phyloP scores from a whole-genome alignment of 495 filamentous ascomycete genomes.

The Tuber magnatum region DNA sequence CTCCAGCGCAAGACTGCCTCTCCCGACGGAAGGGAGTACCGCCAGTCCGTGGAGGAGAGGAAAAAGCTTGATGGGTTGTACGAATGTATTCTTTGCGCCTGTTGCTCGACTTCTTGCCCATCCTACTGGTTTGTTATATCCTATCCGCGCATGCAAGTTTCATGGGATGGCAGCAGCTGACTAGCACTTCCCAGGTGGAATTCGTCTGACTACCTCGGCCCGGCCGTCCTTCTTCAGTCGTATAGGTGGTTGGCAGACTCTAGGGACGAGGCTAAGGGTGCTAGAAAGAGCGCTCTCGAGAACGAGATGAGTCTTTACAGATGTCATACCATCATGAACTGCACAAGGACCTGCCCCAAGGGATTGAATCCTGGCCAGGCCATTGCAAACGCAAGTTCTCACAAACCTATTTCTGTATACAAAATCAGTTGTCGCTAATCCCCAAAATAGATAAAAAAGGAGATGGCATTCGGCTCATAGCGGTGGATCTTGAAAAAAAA shows the following conservation, averaged over 20 bases:
- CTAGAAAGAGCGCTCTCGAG: conserved; percentile 84
- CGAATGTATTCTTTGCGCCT: conserved; percentile 99
- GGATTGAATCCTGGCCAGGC: conserved; percentile 90
- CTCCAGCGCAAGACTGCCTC: conserved; percentile 77
- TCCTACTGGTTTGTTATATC: conserved; percentile 65
- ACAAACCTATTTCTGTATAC: conserved; percentile 51
- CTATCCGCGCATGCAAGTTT: not conserved
- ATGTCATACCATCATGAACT: conserved; percentile 99
- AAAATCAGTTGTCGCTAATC: not conserved
- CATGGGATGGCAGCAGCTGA: not conserved
- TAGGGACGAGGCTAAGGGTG: conserved; percentile 75
- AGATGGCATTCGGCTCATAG: conserved; percentile 59
- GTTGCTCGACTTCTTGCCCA: conserved; percentile 96
- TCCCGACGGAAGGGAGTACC: conserved; percentile 76
- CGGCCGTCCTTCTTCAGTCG: conserved; percentile 88
- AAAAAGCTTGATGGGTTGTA: conserved; percentile 97
- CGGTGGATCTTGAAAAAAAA: not conserved
- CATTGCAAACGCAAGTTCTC: conserved; percentile 96
- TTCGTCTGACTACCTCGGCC: conserved; percentile 92
- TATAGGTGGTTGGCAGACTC: conserved; percentile 95
- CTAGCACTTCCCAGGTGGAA: conserved; percentile 57
- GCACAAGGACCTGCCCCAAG: conserved; percentile 94
- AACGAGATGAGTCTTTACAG: conserved; percentile 98
- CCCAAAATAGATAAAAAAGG: conserved; percentile 72
- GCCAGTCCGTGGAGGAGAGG: conserved; percentile 80